Base-by-base conservation (phyloP, 805 yeast species). In the Yarrowia sp. region DNA sequence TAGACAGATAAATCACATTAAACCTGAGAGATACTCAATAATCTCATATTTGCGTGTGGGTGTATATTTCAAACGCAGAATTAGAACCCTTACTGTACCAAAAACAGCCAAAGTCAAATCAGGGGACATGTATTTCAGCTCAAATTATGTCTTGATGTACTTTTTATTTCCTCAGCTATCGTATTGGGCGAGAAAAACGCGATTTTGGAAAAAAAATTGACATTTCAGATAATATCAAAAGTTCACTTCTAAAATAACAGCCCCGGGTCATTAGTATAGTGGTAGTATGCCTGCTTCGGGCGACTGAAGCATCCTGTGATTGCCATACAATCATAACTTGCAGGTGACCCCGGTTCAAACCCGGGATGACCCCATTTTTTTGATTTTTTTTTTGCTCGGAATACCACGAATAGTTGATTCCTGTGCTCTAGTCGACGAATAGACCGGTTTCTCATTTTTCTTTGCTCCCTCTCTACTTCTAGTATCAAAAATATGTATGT, bases 261-360 rank as follows among this genome's bases (percentile, higher is more conserved):
- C 1, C 3, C 13, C 14, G 61, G 61, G 61, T 55, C 61, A 55
- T 55, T 55, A 55, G 61, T 55, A 55, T 55, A 55, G 61, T 55
- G 61, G 61, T 55, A 55, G 61, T 55, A 55, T 55, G 61, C 61
- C 61, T 55, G 61, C 61, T 55, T 55, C 61, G 61, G 61, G 61
- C 47, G 61, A 55, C 46, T 55, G 46, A 39, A 55, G 47, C 47
- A 38, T 55, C 58, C 61, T 55, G 47, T 55, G 61, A 39, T 55
- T 55, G 61, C 60, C 16, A 21, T 18, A 51, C 46, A 55, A 55
- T 55, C 61, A 39, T 55, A 55, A 67, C 64, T 68, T 70, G 73
- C 73, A 70, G 73, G 73, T 66, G 73, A 70, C 73, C 73, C 73
- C 73, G 73, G 73, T 68, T 70, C 73, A 72, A 70, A 68, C 71